Conservation (phyloP, 768 basidiomycete genomes). For the Dictyophora rubrovolvata region DNA sequence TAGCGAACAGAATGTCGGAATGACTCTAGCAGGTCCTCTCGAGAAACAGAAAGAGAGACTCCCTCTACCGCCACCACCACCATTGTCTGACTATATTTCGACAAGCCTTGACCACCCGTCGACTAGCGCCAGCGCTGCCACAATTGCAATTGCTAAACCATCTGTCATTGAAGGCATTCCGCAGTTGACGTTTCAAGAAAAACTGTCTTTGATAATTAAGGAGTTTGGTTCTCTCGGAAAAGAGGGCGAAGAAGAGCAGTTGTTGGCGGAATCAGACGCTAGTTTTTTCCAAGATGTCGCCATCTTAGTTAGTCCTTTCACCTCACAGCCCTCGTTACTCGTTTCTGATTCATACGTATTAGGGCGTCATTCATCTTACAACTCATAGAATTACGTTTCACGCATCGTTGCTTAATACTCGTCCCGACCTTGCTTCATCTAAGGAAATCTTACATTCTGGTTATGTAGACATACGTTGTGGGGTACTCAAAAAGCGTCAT, state of each 20-base stretch:
- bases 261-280: slow-evolving; percentile 45
- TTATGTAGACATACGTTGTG: slow-evolving; percentile 34
- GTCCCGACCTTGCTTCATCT: slow-evolving; percentile 22
- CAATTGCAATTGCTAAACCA: not conserved
- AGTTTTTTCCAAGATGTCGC: slow-evolving; percentile 38
- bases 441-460: slow-evolving; percentile 39
- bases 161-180: slow-evolving; percentile 14
- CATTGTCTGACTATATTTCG: not conserved
- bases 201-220: slow-evolving; percentile 39
- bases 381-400: slow-evolving; percentile 59
- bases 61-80: not conserved
- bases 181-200: slow-evolving; percentile 33
- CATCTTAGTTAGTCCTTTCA: slow-evolving; percentile 30
- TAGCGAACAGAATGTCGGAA: slow-evolving; percentile 22
- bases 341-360: slow-evolving; percentile 1
- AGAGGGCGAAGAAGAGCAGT: slow-evolving; percentile 33
- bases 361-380: slow-evolving; percentile 56
- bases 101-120: not conserved
- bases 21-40: slow-evolving; percentile 41
- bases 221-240: slow-evolving; percentile 47
- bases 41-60: slow-evolving; percentile 8
- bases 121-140: not conserved
- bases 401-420: slow-evolving; percentile 40
- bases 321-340: slow-evolving; percentile 10
- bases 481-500: slow-evolving; percentile 30